Percentiles rank a stretch among this genome's conserved stretches.
phyloP scores from a whole-genome alignment of 2,329 filamentous ascomycete genomes.

The Eutypella sp. region DNA sequence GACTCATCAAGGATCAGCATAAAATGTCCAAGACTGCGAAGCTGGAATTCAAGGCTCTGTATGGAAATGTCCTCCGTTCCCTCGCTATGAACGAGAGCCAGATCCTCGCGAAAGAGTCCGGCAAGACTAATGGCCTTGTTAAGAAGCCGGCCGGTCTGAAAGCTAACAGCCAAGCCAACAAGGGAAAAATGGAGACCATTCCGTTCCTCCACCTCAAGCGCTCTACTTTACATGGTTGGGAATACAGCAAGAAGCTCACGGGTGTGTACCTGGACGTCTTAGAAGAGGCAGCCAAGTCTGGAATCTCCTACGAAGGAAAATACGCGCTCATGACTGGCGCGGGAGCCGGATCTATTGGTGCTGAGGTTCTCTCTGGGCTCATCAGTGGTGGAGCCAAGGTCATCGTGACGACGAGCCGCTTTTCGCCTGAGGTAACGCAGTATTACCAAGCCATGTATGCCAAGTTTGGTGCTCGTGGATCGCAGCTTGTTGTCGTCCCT shows the following conservation, averaged over 20 bases:
- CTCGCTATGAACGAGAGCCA: slow-evolving; percentile 97
- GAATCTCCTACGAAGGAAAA: slow-evolving; percentile 90
- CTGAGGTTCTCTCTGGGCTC: slow-evolving; percentile 90
- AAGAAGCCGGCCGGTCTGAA: slow-evolving; percentile 46
- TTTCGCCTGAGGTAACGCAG: slow-evolving; percentile 95
- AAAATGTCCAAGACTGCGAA: slow-evolving; percentile 95
- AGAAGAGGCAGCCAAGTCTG: slow-evolving; percentile 79
- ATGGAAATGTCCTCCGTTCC: slow-evolving; percentile 89
- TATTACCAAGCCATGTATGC: slow-evolving; percentile 99
- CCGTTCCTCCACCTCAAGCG: slow-evolving; percentile 96
- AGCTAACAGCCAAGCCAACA: slow-evolving; percentile 52
- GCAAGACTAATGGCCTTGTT: slow-evolving; percentile 48
- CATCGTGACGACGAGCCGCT: slow-evolving; percentile 91
- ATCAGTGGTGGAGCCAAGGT: slow-evolving; percentile 97
- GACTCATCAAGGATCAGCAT: slow-evolving; percentile 97
- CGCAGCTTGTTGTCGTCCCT: slow-evolving; percentile 93
- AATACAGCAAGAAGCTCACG: slow-evolving; percentile 98
- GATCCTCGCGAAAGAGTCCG: slow-evolving; percentile 84
- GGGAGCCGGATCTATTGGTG: slow-evolving; percentile 94
- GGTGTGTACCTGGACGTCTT: slow-evolving; percentile 87
- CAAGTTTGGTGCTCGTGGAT: slow-evolving; percentile 86
- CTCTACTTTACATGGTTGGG: slow-evolving; percentile 90
- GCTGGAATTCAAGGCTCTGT: slow-evolving; percentile 91
- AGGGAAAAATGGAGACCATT: slow-evolving; percentile 95
- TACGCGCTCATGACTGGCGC: slow-evolving; percentile 98